Evolutionary conservation across 2,329 filamentous ascomycete genomes (phyloP).

Genomic region (Periconia digitata): DNA sequence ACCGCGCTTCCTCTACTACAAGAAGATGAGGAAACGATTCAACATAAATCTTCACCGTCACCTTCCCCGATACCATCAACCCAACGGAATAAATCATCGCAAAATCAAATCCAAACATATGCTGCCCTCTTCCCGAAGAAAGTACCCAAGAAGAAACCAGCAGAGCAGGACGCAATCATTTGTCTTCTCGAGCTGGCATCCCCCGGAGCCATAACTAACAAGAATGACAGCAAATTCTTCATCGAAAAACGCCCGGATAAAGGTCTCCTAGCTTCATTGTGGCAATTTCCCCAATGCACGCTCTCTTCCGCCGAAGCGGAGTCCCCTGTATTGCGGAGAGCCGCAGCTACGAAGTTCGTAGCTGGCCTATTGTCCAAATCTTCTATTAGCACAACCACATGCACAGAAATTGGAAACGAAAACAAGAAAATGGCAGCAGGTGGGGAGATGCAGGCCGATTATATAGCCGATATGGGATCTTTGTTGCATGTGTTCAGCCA

Average conservation of each 20-base stretch:
- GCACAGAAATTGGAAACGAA: background rate
- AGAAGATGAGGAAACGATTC: constrained; percentile 28
- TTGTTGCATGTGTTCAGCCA: constrained; percentile 41
- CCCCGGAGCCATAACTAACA: background rate
- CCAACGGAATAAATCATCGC: background rate
- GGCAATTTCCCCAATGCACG: constrained; percentile 37
- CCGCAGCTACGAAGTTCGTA: constrained; percentile 23
- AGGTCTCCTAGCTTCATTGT: constrained; percentile 34
- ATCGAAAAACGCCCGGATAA: constrained; percentile 41
- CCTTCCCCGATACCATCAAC: background rate
- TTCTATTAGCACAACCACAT: no score
- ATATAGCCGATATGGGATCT: constrained; percentile 25
- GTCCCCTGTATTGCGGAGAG: constrained; percentile 17
- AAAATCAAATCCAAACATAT: constrained; percentile 23
- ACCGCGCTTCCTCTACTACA: constrained; percentile 8
- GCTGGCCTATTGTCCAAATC: no score
- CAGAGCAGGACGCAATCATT: constrained; percentile 36
- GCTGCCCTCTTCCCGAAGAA: constrained; percentile 41
- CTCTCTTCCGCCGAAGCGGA: constrained; percentile 19
- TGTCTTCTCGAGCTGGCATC: constrained; percentile 29
- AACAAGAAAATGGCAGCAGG: background rate
- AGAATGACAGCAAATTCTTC: constrained; percentile 28
- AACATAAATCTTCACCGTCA: background rate
- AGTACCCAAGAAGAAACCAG: constrained; percentile 35
- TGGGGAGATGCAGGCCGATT: constrained; percentile 10